Percentiles rank a stretch among this genome's conserved stretches.
phyloP scores from a whole-genome alignment of 2,329 filamentous ascomycete species.

The Ophiocordyceps camponoti-rufipedis region DNA sequence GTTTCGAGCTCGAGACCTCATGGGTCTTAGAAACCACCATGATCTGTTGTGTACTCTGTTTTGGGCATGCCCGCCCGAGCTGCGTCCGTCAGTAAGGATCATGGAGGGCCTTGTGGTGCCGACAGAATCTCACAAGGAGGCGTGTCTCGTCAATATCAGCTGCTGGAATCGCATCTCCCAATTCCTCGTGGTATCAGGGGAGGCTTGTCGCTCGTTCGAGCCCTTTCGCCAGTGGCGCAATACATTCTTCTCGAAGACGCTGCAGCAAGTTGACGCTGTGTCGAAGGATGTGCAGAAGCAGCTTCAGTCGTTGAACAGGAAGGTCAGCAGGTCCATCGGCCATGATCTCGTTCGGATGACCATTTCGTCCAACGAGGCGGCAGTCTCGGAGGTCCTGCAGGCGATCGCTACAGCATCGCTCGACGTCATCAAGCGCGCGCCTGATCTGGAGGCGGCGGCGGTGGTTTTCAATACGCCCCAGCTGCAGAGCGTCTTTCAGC shows the following conservation, averaged over 20 bases:
- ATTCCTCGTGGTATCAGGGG: conserved; percentile 32
- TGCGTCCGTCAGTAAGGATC: conserved; percentile 32
- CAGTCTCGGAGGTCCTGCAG: conserved; percentile 32
- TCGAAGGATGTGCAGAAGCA: conserved; percentile 38
- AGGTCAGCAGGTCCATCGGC: conserved; percentile 22
- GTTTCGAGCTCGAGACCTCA: conserved; percentile 40
- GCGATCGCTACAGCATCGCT: conserved; percentile 28
- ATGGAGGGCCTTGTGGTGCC: conserved; percentile 42
- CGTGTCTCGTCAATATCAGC: conserved; percentile 43
- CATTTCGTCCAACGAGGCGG: conserved; percentile 31
- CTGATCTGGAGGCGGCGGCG: conserved; percentile 25
- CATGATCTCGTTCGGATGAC: conserved; percentile 28
- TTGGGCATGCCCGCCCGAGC: conserved; percentile 39
- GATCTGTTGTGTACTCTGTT: conserved; percentile 49
- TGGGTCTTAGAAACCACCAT: conserved; percentile 48
- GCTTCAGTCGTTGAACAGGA: conserved; percentile 27
- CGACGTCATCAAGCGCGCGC: conserved; percentile 28
- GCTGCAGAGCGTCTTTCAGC: conserved; percentile 31
- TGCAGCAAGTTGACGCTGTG: conserved; percentile 38
- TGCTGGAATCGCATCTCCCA: conserved; percentile 44
- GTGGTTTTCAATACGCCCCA: conserved; percentile 31
- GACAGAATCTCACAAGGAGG: conserved; percentile 45
- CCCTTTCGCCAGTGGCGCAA: conserved; percentile 30
- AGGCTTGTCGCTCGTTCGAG: conserved; percentile 29
- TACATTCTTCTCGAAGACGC: conserved; percentile 35